A percentile compares a stretch with the other conserved stretches of the same genome.
These are phyloP conservation scores for Hymenoscyphus fructigenus DNA, from an alignment of 2,329 filamentous ascomycete species.

Conservation along the genomic window DNA sequence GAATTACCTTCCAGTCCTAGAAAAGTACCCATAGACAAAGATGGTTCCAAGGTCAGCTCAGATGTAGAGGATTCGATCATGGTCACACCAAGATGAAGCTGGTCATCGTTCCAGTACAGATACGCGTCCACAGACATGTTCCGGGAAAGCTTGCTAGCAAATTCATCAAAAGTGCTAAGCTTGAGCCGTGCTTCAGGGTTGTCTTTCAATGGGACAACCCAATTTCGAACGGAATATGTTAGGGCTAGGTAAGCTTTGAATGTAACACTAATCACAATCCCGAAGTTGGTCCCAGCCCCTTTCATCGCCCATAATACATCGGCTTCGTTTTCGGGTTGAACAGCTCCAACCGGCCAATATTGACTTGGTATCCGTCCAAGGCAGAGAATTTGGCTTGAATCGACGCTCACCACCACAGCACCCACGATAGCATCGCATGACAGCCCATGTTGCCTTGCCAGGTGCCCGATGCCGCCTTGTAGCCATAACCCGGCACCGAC, in stretches of 20 bases:
- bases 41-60: conserved; percentile 15
- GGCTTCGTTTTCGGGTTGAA: conserved; percentile 22
- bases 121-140: conserved; percentile 54
- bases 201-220: conserved; percentile 22
- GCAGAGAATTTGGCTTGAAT: conserved; percentile 47
- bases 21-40: conserved; percentile 21
- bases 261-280: conserved; percentile 28
- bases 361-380: conserved; percentile 43
- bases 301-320: conserved; percentile 29
- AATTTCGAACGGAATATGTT: conserved; percentile 26
- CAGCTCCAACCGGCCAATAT: conserved; percentile 20
- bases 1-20: conserved; percentile 38
- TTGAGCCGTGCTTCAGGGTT: conserved; percentile 34
- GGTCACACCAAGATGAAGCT: conserved; percentile 52
- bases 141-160: conserved; percentile 41
- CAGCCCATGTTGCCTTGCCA: conserved; percentile 47
- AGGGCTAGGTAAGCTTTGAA: conserved; percentile 23
- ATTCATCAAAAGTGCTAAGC: conserved; percentile 43
- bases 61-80: conserved; percentile 44
- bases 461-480: conserved; percentile 59
- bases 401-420: conserved; percentile 55
- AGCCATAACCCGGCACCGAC: conserved; percentile 63
- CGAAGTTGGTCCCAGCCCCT: conserved; percentile 30
- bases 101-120: conserved; percentile 49
- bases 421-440: conserved; percentile 60